Conservation (phyloP, 2,329 filamentous ascomycete species). For the Chaetothyriales sp. region DNA sequence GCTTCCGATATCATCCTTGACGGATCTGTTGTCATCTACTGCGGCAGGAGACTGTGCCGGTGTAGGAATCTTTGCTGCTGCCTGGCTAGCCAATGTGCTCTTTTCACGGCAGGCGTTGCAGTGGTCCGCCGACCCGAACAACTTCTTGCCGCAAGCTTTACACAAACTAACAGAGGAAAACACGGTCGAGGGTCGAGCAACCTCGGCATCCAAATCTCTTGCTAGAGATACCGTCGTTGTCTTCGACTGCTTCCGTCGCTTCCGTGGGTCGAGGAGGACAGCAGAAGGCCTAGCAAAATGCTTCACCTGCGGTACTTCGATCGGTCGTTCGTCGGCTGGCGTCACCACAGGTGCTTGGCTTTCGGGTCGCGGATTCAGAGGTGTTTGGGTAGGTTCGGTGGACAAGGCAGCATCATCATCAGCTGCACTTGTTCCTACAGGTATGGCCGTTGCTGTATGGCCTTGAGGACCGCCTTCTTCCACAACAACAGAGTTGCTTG, state of each 20-base stretch:
- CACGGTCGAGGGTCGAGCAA: neutral
- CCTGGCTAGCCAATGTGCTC: neutral
- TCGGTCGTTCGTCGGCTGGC: neutral
- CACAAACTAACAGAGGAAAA: neutral
- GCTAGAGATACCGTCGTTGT: neutral
- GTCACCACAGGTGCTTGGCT: neutral
- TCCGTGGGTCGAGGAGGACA: slow-evolving; percentile 1
- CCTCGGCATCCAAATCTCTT: neutral
- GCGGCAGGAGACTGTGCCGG: neutral
- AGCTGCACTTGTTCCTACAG: neutral
- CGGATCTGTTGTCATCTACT: neutral
- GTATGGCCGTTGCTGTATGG: neutral
- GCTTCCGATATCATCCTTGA: neutral
- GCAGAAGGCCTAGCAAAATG: neutral
- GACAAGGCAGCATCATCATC: neutral
- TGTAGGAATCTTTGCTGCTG: neutral
- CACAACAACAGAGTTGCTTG: neutral
- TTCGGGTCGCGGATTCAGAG: neutral
- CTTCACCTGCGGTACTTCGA: neutral
- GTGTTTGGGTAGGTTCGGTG: neutral
- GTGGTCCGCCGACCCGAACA: neutral
- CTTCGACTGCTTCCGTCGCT: neutral
- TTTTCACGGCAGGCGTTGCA: neutral
- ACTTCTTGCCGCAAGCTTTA: neutral
- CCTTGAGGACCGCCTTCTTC: neutral